These are phyloP conservation scores for Penicillium sp. DNA, from an alignment of 2,329 filamentous ascomycete species.

Conservation along the genomic window DNA sequence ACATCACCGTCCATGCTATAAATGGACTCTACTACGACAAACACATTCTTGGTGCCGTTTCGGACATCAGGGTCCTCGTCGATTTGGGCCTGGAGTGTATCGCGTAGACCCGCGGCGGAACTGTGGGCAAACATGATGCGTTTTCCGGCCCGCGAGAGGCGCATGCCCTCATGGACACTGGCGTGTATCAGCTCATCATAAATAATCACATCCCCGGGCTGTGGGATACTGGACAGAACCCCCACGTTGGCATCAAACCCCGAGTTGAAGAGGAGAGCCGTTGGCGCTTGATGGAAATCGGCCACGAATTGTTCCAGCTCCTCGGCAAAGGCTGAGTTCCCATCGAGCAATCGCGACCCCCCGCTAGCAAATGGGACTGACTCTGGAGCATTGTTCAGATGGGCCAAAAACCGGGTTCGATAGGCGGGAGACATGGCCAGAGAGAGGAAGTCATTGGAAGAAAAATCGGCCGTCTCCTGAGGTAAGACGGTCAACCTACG, in stretches of 20 bases:
- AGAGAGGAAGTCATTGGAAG: slow-evolving; percentile 69
- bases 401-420: slow-evolving; percentile 53
- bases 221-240: slow-evolving; percentile 64
- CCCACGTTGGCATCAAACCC: slow-evolving; percentile 71
- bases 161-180: slow-evolving; percentile 78
- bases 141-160: slow-evolving; percentile 59
- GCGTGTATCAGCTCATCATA: slow-evolving; percentile 80
- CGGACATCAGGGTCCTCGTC: slow-evolving; percentile 37
- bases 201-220: slow-evolving; percentile 65
- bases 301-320: slow-evolving; percentile 64
- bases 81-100: slow-evolving; percentile 39
- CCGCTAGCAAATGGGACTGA: slow-evolving; percentile 56
- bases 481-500: slow-evolving; percentile 54
- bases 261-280: slow-evolving; percentile 65
- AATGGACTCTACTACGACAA: slow-evolving; percentile 70
- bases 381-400: slow-evolving; percentile 45
- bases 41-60: slow-evolving; percentile 57
- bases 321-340: slow-evolving; percentile 65
- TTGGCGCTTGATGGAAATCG: slow-evolving; percentile 61
- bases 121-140: slow-evolving; percentile 56
- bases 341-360: slow-evolving; percentile 67
- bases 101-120: slow-evolving; percentile 40
- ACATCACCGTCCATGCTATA: slow-evolving; percentile 87
- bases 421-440: slow-evolving; percentile 55
- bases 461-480: slow-evolving; percentile 59